Evolutionary conservation across 805 yeast genomes (phyloP).

Genomic region (Wickerhamiella vanderwaltii): DNA sequence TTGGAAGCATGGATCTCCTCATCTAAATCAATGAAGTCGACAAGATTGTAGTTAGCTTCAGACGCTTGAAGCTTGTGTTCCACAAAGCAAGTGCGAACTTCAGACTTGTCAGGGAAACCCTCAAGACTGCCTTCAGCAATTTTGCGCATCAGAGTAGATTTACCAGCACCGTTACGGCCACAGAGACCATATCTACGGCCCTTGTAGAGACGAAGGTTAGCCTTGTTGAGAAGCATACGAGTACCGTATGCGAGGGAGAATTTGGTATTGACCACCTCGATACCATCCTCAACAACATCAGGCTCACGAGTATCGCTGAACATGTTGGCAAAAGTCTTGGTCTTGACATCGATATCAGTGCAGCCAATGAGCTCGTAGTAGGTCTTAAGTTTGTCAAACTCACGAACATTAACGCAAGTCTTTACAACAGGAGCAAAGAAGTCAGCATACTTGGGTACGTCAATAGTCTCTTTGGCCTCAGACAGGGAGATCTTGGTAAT

Average conservation of each 20-base stretch:
- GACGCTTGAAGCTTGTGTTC: conserved; percentile 94
- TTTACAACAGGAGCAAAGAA: conserved; percentile 30
- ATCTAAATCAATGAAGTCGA: conserved; percentile 76
- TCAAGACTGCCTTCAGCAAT: conserved; percentile 93
- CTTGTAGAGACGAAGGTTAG: conserved; percentile 71
- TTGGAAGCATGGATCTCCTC: conserved; percentile 62
- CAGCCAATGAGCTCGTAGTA: conserved; percentile 13
- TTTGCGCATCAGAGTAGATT: conserved; percentile 92
- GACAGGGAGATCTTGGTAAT: conserved; percentile 57
- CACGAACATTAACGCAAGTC: conserved; percentile 30
- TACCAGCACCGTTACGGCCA: conserved; percentile 99
- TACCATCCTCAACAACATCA: conserved; percentile 62
- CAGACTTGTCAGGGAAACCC: conserved; percentile 87
- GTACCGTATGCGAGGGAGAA: conserved; percentile 96
- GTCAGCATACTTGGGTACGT: conserved; percentile 23
- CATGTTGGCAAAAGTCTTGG: conserved; percentile 27
- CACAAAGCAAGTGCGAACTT: conserved; percentile 85
- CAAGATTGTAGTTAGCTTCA: conserved; percentile 83
- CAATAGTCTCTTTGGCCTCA: conserved; percentile 35
- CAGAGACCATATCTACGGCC: conserved; percentile 97
- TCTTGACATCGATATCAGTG: conserved; percentile 14
- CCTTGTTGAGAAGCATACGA: conserved; percentile 89
- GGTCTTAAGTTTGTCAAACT: conserved; percentile 26
- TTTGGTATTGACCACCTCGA: conserved; percentile 85
- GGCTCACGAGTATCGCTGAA: conserved; percentile 35